These are phyloP conservation scores for Sordariomycetes sp. DNA, from an alignment of 2,329 filamentous ascomycete genomes.

Conservation along the genomic window DNA sequence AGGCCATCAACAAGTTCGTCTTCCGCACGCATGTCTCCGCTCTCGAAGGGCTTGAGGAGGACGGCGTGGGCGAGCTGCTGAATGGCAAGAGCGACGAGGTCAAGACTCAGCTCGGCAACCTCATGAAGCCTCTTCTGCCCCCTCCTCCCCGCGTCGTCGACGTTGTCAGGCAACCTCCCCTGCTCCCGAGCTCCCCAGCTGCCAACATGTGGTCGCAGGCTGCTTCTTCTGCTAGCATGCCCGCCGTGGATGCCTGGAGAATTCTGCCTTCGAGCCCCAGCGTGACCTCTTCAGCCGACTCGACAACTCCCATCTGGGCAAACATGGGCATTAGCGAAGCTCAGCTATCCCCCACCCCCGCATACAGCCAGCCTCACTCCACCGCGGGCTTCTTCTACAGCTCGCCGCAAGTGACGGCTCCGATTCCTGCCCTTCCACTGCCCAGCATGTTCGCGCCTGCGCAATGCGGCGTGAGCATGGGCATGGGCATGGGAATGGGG, in stretches of 20 bases:
- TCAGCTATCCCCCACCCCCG: constrained; percentile 69
- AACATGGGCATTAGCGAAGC: constrained; percentile 67
- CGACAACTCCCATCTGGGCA: constrained; percentile 67
- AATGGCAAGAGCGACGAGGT: constrained; percentile 89
- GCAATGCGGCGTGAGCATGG: constrained; percentile 73
- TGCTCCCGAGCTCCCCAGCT: constrained; percentile 74
- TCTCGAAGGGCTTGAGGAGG: constrained; percentile 92
- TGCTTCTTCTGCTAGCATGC: constrained; percentile 53
- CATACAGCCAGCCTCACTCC: constrained; percentile 65
- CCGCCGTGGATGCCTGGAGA: constrained; percentile 79
- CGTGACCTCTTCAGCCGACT: constrained; percentile 65
- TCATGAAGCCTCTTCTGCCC: constrained; percentile 82
- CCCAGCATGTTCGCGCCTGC: constrained; percentile 73
- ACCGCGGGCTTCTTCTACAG: constrained; percentile 71
- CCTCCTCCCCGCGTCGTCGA: constrained; percentile 84
- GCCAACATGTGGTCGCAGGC: constrained; percentile 75
- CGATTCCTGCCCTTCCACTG: constrained; percentile 69
- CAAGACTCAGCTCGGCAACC: constrained; percentile 72
- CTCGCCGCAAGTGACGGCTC: constrained; percentile 63
- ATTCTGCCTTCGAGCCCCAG: constrained; percentile 83
- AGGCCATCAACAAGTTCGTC: constrained; percentile 95
- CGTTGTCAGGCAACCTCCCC: constrained; percentile 74
- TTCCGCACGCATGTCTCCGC: constrained; percentile 83
- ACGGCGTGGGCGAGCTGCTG: constrained; percentile 87
- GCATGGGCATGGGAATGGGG: constrained; percentile 41